These are phyloP conservation scores for Alternaria ethzedia DNA, from an alignment of 2,329 filamentous ascomycete species.

Conservation along the genomic window DNA sequence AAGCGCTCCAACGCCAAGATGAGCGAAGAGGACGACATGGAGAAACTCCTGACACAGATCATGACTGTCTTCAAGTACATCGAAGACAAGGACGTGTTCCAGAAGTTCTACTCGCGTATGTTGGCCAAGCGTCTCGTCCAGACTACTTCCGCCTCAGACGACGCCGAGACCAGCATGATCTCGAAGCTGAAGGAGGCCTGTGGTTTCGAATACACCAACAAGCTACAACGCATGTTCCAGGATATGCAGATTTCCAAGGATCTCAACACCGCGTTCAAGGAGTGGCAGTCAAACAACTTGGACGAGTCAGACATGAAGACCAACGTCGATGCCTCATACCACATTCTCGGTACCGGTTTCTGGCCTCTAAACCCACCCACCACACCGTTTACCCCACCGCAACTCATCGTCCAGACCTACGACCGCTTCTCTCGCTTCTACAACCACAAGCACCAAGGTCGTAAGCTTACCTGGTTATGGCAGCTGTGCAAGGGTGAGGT, in stretches of 20 bases:
- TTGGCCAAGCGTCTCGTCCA: conserved; percentile 93
- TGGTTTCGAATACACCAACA: conserved; percentile 99
- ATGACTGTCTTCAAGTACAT: conserved; percentile 99
- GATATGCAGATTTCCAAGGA: conserved; percentile 99
- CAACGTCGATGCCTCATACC: conserved; percentile 83
- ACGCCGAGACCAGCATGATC: conserved; percentile 99
- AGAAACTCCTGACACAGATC: conserved; percentile 85
- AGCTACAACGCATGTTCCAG: conserved; percentile 99
- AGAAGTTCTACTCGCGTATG: conserved; percentile 99
- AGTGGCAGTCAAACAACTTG: conserved; percentile 72
- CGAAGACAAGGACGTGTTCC: conserved; percentile 99
- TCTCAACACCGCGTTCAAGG: conserved; percentile 86
- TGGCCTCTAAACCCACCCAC: conserved; percentile 90
- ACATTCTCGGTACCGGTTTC: conserved; percentile 94
- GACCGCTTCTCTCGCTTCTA: conserved; percentile 92
- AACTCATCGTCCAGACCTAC: conserved; percentile 83
- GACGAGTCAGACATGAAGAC: conserved; percentile 70
- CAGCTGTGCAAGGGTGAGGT: conserved; percentile 97
- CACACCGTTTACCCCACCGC: conserved; percentile 86
- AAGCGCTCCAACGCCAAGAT: conserved; percentile 87
- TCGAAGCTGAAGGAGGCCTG: conserved; percentile 98
- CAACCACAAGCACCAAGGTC: conserved; percentile 93
- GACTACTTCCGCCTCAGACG: conserved; percentile 92
- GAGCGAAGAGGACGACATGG: conserved; percentile 91
- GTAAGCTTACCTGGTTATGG: conserved; percentile 98